Base-by-base conservation (phyloP, 2,329 filamentous ascomycete genomes). In the Alternaria atra region DNA sequence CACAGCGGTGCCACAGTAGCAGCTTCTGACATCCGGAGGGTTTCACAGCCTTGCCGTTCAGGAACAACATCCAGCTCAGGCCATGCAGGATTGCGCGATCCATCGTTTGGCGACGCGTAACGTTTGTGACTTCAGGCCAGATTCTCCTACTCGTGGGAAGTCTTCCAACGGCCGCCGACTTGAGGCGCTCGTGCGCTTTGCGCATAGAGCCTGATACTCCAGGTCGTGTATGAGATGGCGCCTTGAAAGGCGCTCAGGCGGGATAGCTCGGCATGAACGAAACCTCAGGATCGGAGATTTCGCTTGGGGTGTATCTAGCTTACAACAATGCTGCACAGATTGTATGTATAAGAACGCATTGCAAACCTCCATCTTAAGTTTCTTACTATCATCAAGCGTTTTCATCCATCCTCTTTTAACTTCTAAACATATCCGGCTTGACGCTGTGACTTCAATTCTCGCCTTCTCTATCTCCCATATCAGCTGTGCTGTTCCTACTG, bases 401-500 rank as follows among this genome's bases (percentile, higher is more conserved):
- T 63, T 67, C 57, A 52, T 29, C 48, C 56, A 58, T 65, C 52
- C 52, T 55, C 53, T 43, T 32, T 51, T 34, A 46, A 42, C 39
- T 17, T 50, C 10, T 50, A 61, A 43, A 61, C 46, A 47, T 57
- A 42, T 63, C 66, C 66, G 61, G 73, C 73, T 76, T 71, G 74
- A 76, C 66, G 73, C 73, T 75, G 69, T 63, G 58, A 48, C 39
- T 61, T 60, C 59, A 20, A 39, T 46, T 63, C 59, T 52, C 63
- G 61, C 50, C 46, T 61, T 53, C 50, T 59, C 61, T 55, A 17
- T 57, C 59, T 39, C 27, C 50, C 60, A 25, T 34, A 40, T 61
- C 72, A 75, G 72, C 73, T 65, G 72, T 60, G 68, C 73, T 76
- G 72, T 69, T 51, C 9, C 39, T 61, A 37, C 52, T 44, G 10